These are phyloP conservation scores for Triticum turgidum DNA, from an alignment of 176 grass and related monocot genomes.

Conservation along the genomic window DNA sequence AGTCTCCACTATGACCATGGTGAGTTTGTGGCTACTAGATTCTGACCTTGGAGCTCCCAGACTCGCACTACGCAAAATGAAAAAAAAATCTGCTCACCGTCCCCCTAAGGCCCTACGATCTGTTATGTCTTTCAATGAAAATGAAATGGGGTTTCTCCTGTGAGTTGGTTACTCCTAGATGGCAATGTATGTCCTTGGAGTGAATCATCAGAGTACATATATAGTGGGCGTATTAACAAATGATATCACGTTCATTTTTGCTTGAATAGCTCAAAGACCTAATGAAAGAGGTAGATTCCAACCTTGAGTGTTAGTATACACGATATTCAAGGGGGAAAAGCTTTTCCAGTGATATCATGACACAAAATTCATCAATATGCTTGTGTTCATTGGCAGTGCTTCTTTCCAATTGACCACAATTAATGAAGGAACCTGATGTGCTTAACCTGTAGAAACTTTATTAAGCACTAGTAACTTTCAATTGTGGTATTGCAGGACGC, in stretches of 20 bases:
- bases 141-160: background rate
- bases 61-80: background rate
- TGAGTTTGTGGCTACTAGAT: background rate
- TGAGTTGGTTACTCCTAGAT: background rate
- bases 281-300: background rate
- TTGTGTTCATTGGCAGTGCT: background rate
- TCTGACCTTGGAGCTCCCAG: background rate
- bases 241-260: background rate
- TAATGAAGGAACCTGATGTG: background rate
- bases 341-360: background rate
- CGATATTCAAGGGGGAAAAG: background rate
- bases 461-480: background rate
- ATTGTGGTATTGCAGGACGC: conserved; percentile 56
- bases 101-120: background rate
- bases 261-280: background rate
- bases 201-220: background rate
- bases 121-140: background rate
- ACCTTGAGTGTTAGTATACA: background rate
- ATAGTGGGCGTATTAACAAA: background rate
- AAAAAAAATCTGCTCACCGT: background rate
- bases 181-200: background rate
- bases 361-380: background rate
- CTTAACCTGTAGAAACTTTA: background rate
- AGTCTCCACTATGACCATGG: background rate
- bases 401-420: background rate